Base-by-base conservation (phyloP, 2,329 filamentous ascomycete genomes). In the Clarireedia homoeocarpa region DNA sequence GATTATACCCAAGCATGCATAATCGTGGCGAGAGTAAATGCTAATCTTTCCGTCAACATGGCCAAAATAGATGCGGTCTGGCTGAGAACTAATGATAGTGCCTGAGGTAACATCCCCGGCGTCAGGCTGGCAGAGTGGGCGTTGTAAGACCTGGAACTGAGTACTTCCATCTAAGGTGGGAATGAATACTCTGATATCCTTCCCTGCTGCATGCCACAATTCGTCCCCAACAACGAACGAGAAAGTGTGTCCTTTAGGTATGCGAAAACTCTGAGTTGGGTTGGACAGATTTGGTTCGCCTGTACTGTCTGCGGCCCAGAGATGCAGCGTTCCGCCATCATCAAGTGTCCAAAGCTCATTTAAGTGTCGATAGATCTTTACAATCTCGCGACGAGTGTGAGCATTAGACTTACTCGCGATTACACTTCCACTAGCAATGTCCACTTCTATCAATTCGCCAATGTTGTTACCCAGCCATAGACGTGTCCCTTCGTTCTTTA, bases 341-440 rank as follows among this genome's bases (percentile, higher is more conserved):
- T 97, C 94, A 48, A 99, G 71, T 0, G 91, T 91, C 94, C 94
- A 99, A 69, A 99, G 82, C 66, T 96, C 89, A 62, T 90, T 89
- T 60, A 83, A 86, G 70, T 95, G 87, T 40, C 94, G 84, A 67
- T 89, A 87, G 44, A 99, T 95, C 64, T 85, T 89, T 61, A 89
- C 81, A 51, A 99, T 81, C 63, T 95, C 89, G 59, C 84, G 80
- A 44, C 89, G 83, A 6, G 84, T 83, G 65, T 97, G 94, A 2
- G 88, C 88, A 51, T 78, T 83, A 2, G 80, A 73, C 64, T 87
- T 89, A 17, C 80, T 86, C 27, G 80, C 77, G 14, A 89, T 76
- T 47, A 96, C 77, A 38, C 79, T 82, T 66, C 91, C 85, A 0
- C 84, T 85, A 2, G 77, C 74, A 54, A 97, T 82, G 69, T 99